These are phyloP conservation scores for Aspergillus clavatus DNA, from an alignment of 2,329 filamentous ascomycete species.

Conservation along the genomic window DNA sequence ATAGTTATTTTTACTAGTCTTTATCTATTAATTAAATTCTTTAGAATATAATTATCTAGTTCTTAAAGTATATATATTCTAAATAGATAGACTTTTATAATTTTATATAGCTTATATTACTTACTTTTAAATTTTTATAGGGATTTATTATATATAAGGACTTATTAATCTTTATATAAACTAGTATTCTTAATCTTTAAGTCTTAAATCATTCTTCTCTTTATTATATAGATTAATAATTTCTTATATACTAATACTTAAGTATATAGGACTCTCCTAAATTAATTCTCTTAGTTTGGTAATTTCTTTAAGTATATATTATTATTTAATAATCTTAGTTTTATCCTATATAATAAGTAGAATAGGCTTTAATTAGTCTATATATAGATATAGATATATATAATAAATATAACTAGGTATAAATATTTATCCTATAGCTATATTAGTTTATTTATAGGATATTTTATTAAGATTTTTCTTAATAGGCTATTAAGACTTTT, in stretches of 20 bases:
- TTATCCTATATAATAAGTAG: no score
- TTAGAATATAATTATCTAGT: background rate
- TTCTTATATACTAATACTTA: background rate
- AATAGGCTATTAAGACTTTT: no score
- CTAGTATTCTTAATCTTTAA: background rate
- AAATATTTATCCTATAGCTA: no score
- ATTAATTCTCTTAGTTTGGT: background rate
- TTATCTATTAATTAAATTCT: background rate
- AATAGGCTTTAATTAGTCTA: no score
- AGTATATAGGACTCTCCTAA: background rate
- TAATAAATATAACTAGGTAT: no score
- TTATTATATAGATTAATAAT: background rate
- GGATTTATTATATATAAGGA: background rate
- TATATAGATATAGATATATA: no score
- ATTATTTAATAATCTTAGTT: no score
- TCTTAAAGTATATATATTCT: background rate
- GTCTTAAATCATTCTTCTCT: background rate
- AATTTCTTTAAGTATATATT: no score
- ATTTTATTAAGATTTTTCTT: no score
- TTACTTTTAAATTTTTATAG: background rate
- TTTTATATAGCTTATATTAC: background rate
- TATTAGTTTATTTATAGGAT: no score
- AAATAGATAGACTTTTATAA: background rate
- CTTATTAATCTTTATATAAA: background rate
- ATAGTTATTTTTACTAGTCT: background rate